Evolutionary conservation across 2,329 filamentous ascomycete species (phyloP).

Genomic region (Apiospora aurea): DNA sequence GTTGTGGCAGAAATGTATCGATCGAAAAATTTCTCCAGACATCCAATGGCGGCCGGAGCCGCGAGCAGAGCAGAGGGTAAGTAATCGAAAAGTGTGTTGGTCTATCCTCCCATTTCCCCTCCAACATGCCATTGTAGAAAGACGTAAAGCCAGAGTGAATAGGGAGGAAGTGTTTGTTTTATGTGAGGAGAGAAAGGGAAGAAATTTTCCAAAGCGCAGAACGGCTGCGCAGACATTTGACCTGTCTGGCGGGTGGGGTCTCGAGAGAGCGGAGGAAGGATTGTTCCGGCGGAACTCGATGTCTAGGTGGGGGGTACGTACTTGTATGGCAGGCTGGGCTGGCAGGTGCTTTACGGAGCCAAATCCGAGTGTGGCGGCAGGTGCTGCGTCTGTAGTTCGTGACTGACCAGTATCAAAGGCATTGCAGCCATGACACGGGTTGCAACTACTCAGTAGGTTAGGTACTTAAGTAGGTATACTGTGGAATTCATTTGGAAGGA

Average conservation of each 20-base stretch:
- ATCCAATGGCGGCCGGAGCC: slow-evolving; percentile 40
- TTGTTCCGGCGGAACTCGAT: not conserved
- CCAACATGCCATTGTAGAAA: slow-evolving; percentile 62
- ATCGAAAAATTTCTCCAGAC: slow-evolving; percentile 44
- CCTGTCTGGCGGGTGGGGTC: not conserved
- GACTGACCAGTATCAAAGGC: not conserved
- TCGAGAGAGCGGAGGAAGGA: not conserved
- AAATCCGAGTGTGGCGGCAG: not conserved
- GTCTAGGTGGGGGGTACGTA: too few species aligned
- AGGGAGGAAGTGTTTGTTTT: slow-evolving; percentile 56
- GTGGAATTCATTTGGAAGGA: too few species aligned
- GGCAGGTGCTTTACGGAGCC: not conserved
- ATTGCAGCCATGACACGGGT: not conserved
- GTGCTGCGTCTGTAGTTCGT: not conserved
- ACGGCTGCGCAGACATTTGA: slow-evolving; percentile 12
- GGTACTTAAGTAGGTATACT: too few species aligned
- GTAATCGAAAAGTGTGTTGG: slow-evolving; percentile 55
- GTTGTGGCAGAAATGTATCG: slow-evolving; percentile 46
- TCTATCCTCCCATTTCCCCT: slow-evolving; percentile 76
- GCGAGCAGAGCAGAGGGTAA: slow-evolving; percentile 62
- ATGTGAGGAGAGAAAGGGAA: slow-evolving; percentile 48
- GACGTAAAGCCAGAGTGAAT: slow-evolving; percentile 71
- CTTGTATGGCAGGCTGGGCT: not conserved
- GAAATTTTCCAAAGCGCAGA: slow-evolving; percentile 24
- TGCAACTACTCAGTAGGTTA: too few species aligned